Evolutionary conservation across 2,329 filamentous ascomycete genomes (phyloP).

Genomic region (Falciphora oryzae): DNA sequence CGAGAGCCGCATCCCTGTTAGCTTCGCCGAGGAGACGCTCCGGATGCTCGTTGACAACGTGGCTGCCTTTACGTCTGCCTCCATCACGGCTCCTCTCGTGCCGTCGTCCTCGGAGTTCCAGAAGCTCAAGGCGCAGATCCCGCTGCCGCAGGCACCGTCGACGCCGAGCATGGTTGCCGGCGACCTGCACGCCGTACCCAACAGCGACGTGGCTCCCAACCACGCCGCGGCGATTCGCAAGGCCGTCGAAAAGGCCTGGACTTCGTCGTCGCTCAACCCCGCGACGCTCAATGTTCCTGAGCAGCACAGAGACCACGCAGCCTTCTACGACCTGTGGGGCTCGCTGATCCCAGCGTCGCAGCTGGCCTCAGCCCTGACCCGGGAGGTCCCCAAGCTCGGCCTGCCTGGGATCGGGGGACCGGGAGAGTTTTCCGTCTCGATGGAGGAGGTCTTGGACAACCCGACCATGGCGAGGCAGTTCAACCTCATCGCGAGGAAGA

Average conservation of each 20-base stretch:
- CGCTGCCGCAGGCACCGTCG: slow-evolving; percentile 27
- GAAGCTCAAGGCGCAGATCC: slow-evolving; percentile 33
- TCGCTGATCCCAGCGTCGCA: slow-evolving; percentile 43
- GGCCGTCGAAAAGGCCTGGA: slow-evolving; percentile 39
- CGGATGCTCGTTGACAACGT: slow-evolving; percentile 40
- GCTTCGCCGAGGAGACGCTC: slow-evolving; percentile 39
- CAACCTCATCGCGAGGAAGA: slow-evolving; percentile 31
- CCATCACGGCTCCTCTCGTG: slow-evolving; percentile 39
- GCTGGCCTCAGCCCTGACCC: slow-evolving; percentile 39
- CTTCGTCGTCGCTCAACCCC: slow-evolving; percentile 33
- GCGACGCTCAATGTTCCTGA: slow-evolving; percentile 32
- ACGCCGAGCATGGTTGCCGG: neutral
- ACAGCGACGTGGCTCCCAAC: slow-evolving; percentile 20
- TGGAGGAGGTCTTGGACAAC: slow-evolving; percentile 44
- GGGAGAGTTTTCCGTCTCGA: slow-evolving; percentile 31
- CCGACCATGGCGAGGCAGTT: slow-evolving; percentile 45
- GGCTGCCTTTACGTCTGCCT: slow-evolving; percentile 38
- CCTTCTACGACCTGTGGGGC: slow-evolving; percentile 47
- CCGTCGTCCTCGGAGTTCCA: slow-evolving; percentile 38
- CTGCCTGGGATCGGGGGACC: slow-evolving; percentile 26
- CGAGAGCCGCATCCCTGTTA: slow-evolving; percentile 34
- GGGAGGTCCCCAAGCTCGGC: slow-evolving; percentile 30
- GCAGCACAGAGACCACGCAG: slow-evolving; percentile 36
- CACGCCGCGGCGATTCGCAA: slow-evolving; percentile 35
- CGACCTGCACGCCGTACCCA: neutral